Conservation (phyloP, 805 yeast genomes). For the Spathaspora passalidarum region DNA sequence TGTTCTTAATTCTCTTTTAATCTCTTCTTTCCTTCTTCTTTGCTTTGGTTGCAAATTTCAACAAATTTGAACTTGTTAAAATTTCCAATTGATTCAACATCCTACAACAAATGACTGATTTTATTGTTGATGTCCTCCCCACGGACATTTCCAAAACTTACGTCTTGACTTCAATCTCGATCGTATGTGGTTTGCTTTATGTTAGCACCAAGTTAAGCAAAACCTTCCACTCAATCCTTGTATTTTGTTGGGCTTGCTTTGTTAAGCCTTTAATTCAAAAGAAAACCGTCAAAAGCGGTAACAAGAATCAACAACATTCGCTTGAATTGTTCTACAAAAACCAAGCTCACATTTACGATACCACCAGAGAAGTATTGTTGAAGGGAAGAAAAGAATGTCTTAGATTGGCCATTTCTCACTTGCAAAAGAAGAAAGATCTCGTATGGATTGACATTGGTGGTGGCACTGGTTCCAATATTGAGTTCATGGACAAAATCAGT, state of each 20-base stretch:
- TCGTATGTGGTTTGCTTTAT: constrained; percentile 14
- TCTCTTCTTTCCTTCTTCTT: not conserved
- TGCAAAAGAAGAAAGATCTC: constrained; percentile 41
- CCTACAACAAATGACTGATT: constrained; percentile 5
- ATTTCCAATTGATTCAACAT: not conserved
- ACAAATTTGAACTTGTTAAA: not conserved
- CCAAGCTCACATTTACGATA: constrained; percentile 76
- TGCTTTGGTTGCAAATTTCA: constrained; percentile 1
- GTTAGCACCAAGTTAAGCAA: constrained; percentile 17
- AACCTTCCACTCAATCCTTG: constrained; percentile 22
- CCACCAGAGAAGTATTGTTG: constrained; percentile 62
- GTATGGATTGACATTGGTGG: constrained; percentile 85
- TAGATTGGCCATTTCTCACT: constrained; percentile 56
- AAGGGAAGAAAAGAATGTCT: constrained; percentile 71
- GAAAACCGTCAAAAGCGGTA: constrained; percentile 9
- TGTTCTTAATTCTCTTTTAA: not conserved
- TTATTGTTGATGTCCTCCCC: constrained; percentile 8
- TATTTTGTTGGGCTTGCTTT: constrained; percentile 51
- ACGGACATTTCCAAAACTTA: constrained; percentile 15
- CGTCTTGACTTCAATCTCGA: constrained; percentile 15
- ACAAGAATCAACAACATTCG: constrained; percentile 51
- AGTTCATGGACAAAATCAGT: constrained; percentile 60
- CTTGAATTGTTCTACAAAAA: constrained; percentile 70
- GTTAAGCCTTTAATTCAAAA: constrained; percentile 44
- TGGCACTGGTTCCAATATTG: constrained; percentile 83